These are phyloP conservation scores for Fusarium sp. DNA, from an alignment of 2,329 filamentous ascomycete species.

Conservation along the genomic window DNA sequence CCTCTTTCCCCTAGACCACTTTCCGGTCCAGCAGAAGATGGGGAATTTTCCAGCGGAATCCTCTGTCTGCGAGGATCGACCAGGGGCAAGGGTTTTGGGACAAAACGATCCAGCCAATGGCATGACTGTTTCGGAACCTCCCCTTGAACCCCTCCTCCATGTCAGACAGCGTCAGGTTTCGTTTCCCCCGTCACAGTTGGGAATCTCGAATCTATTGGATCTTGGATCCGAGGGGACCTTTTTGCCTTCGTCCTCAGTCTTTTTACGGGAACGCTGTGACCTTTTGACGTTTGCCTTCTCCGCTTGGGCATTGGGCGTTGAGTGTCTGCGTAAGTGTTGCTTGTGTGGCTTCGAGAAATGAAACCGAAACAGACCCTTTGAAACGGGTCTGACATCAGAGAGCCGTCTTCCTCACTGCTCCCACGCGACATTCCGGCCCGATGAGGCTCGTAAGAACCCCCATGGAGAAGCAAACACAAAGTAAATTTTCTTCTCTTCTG, in stretches of 20 bases:
- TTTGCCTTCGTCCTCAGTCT: not conserved
- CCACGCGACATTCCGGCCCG: constrained; percentile 7
- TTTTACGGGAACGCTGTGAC: not conserved
- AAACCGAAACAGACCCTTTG: constrained; percentile 44
- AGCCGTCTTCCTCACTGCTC: constrained; percentile 4
- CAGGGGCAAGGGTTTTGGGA: constrained; percentile 24
- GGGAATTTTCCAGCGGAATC: constrained; percentile 20
- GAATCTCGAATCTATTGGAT: constrained; percentile 2
- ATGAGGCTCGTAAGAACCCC: not conserved
- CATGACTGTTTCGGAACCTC: not conserved
- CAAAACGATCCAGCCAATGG: constrained; percentile 9
- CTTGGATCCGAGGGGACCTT: constrained; percentile 2
- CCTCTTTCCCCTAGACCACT: constrained; percentile 10
- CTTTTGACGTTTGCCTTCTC: constrained; percentile 3
- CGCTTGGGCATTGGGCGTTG: not conserved
- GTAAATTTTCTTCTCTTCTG: not conserved
- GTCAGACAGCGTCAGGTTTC: constrained; percentile 9
- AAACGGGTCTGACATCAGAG: constrained; percentile 35
- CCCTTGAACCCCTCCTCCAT: not conserved
- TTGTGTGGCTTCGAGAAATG: constrained; percentile 22
- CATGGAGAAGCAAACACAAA: constrained; percentile 11
- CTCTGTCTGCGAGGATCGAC: constrained; percentile 12
- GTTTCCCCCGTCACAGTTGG: constrained; percentile 5
- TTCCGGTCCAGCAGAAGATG: constrained; percentile 39
- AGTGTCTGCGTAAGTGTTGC: not conserved